phyloP scores from a whole-genome alignment of 306 rosid genomes.

The Glycine tomentella region DNA sequence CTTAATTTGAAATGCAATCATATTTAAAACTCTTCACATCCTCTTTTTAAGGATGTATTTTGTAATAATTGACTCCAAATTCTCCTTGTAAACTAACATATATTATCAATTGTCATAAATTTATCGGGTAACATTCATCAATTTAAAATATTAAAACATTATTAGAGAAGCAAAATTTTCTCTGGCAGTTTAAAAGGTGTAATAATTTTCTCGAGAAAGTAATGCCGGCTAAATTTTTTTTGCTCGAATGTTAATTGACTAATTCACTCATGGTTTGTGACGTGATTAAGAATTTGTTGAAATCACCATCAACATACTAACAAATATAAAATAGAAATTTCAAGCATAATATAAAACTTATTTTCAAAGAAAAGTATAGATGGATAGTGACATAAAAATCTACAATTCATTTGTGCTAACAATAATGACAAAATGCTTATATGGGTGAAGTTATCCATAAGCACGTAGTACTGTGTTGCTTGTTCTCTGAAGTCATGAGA shows the following conservation, averaged over 20 bases:
- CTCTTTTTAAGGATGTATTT: too few relatives aligned
- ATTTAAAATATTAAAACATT: background rate
- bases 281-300: background rate
- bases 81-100: too few relatives aligned
- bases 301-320: background rate
- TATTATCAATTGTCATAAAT: too few relatives aligned
- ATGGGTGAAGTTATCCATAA: too few relatives aligned
- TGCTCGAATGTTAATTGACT: background rate
- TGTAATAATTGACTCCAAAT: too few relatives aligned
- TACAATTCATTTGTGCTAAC: background rate
- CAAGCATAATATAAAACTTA: background rate
- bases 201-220: background rate
- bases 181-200: background rate
- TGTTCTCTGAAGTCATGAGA: constrained; percentile 25
- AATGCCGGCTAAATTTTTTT: background rate
- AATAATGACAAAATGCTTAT: constrained; percentile 33
- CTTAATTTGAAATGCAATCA: too few relatives aligned
- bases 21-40: too few relatives aligned
- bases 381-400: background rate
- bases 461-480: constrained; percentile 10
- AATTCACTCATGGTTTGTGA: background rate
- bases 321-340: background rate
- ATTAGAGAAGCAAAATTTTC: background rate
- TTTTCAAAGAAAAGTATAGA: background rate
- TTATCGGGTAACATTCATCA: too few relatives aligned